Conservation (phyloP, 2,329 filamentous ascomycete species). For the Fusarium odoratissimum region DNA sequence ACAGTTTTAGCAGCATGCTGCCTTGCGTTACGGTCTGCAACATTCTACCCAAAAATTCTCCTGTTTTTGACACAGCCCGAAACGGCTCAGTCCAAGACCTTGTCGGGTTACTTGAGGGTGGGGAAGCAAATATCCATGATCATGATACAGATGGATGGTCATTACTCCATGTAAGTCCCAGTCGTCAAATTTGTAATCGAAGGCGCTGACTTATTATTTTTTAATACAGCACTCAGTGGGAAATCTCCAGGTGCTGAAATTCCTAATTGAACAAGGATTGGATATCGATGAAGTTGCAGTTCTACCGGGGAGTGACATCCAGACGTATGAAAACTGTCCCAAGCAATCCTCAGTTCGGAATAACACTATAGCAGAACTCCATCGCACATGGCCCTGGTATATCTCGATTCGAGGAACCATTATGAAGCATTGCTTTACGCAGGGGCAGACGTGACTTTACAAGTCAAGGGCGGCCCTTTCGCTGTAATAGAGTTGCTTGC, state of each 20-base stretch:
- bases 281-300: background rate
- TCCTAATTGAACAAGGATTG: background rate
- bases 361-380: too few relatives aligned
- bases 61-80: fast-evolving
- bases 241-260: background rate
- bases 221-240: background rate
- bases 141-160: background rate
- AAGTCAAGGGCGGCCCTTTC: too few relatives aligned
- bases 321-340: background rate
- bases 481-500: too few relatives aligned
- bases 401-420: too few relatives aligned
- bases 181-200: too few relatives aligned
- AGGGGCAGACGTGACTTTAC: too few relatives aligned
- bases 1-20: fast-evolving
- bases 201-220: too few relatives aligned
- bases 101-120: fast-evolving
- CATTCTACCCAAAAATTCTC: fast-evolving
- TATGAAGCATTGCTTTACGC: too few relatives aligned
- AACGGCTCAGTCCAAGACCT: background rate
- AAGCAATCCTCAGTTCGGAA: too few relatives aligned
- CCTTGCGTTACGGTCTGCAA: background rate
- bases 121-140: background rate
- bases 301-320: fast-evolving
- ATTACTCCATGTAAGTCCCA: background rate
- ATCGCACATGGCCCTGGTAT: too few relatives aligned